Conservation (phyloP, 805 yeast genomes). For the Peterozyma toletana region DNA sequence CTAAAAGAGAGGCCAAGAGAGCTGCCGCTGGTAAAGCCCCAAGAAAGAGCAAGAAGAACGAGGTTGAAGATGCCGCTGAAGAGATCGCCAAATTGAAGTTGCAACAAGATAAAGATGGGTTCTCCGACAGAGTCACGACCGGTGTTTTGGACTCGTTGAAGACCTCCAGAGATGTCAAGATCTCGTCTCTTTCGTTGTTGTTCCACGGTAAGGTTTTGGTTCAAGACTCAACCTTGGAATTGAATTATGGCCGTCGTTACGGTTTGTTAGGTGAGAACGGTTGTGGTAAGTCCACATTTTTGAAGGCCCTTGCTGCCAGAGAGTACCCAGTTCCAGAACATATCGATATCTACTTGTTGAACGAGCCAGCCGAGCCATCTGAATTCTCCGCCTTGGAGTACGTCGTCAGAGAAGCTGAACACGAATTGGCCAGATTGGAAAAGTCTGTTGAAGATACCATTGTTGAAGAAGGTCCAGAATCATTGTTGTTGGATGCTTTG, state of each 20-base stretch:
- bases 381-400: conserved; percentile 90
- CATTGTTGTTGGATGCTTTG: conserved; percentile 73
- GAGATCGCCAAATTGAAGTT: conserved; percentile 81
- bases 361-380: conserved; percentile 96
- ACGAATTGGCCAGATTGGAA: conserved; percentile 85
- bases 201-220: conserved; percentile 97
- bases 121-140: conserved; percentile 95
- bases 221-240: conserved; percentile 86
- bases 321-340: conserved; percentile 92
- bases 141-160: conserved; percentile 88
- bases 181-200: conserved; percentile 81
- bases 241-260: conserved; percentile 95
- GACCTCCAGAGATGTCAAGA: conserved; percentile 90
- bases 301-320: conserved; percentile 90
- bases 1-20: conserved; percentile 97
- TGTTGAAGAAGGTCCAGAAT: conserved; percentile 91
- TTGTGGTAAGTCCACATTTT: conserved; percentile 95
- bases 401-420: conserved; percentile 95
- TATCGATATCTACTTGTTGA: conserved; percentile 86
- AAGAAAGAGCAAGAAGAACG: conserved; percentile 58
- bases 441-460: conserved; percentile 84
- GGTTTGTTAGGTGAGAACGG: conserved; percentile 98
- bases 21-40: conserved; percentile 72
- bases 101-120: conserved; percentile 89
- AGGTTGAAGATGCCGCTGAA: conserved; percentile 55